phyloP scores from a whole-genome alignment of 805 yeast species.

The Hanseniaspora guilliermondii region DNA sequence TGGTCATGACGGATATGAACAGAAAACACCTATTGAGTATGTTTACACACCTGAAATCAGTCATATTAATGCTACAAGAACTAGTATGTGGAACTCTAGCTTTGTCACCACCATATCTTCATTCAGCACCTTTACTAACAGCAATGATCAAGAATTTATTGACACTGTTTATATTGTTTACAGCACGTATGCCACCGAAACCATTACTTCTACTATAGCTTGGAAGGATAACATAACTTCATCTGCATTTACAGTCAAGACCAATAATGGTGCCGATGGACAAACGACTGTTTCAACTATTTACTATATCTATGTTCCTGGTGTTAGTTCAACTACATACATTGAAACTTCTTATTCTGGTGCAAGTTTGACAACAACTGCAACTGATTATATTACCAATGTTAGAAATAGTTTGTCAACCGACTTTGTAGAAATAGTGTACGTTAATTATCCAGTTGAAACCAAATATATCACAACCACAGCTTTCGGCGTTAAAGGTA shows the following conservation, averaged over 20 bases:
- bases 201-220: background rate
- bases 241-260: constrained; percentile 3
- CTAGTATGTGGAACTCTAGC: background rate
- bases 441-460: background rate
- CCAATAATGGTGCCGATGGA: constrained; percentile 15
- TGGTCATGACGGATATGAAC: background rate
- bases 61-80: background rate
- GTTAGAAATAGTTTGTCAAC: background rate
- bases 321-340: background rate
- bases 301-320: constrained; percentile 17
- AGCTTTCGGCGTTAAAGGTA: background rate
- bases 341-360: constrained; percentile 8
- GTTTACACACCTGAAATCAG: background rate
- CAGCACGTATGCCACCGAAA: background rate
- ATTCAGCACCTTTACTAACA: background rate
- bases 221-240: constrained; percentile 14
- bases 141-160: background rate
- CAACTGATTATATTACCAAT: background rate
- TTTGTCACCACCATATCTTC: background rate
- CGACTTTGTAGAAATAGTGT: background rate
- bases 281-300: constrained; percentile 15
- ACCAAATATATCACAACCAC: background rate
- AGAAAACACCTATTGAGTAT: background rate
- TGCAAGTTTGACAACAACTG: background rate
- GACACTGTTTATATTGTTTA: constrained; percentile 8